phyloP scores from a whole-genome alignment of 192 early-diverging fungal species.

The Allomyces macrogynus region DNA sequence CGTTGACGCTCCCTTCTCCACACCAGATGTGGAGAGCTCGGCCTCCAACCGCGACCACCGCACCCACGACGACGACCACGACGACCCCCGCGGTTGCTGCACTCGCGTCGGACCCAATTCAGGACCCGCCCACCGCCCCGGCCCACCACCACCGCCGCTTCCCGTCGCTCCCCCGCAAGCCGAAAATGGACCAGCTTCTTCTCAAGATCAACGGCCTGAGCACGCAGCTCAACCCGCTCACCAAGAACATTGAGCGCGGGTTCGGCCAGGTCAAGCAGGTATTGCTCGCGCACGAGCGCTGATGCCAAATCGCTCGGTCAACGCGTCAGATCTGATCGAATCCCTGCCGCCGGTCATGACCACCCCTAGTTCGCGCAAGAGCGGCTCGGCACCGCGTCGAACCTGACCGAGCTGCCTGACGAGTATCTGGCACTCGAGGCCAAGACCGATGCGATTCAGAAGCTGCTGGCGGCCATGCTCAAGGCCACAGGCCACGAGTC shows the following conservation, averaged over 20 bases:
- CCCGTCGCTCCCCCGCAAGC: no score
- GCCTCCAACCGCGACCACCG: no score
- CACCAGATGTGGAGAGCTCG: no score
- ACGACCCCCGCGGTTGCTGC: no score
- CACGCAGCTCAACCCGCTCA: background rate
- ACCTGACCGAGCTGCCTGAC: slow-evolving; percentile 78
- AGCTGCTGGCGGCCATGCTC: slow-evolving; percentile 18
- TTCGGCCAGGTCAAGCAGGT: slow-evolving; percentile 1
- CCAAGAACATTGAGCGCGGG: background rate
- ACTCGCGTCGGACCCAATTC: no score
- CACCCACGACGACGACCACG: no score
- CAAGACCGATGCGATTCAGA: slow-evolving; percentile 9
- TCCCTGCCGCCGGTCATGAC: no score
- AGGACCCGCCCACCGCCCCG: no score
- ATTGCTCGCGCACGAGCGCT: background rate
- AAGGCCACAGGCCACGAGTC: slow-evolving; percentile 54
- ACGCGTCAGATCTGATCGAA: no score
- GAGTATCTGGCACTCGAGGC: slow-evolving; percentile 79
- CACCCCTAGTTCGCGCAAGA: slow-evolving; percentile 63
- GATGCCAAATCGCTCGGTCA: background rate
- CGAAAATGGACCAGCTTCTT: background rate
- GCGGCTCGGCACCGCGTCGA: slow-evolving; percentile 52
- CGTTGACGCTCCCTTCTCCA: no score
- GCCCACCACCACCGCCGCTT: no score
- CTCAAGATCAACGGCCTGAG: slow-evolving; percentile 1